Conservation (phyloP, 169 alveolate genomes). For the Theileria annulata region DNA sequence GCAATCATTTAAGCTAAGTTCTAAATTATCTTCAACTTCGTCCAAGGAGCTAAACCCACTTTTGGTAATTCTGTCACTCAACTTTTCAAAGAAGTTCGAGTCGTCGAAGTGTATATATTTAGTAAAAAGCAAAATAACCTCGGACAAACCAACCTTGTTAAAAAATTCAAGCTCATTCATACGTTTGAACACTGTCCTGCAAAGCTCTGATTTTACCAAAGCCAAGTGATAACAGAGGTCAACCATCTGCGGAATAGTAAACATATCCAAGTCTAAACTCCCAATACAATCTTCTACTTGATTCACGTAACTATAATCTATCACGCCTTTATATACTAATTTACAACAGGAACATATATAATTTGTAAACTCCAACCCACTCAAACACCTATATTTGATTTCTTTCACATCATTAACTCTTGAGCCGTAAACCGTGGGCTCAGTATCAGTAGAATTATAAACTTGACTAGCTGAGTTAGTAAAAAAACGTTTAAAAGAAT, state of each 20-base stretch:
- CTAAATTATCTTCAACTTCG: background rate
- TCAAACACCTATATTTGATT: too few species aligned
- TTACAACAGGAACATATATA: constrained; percentile 15
- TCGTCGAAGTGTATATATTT: background rate
- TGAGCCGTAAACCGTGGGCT: too few species aligned
- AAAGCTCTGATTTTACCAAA: background rate
- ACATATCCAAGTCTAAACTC: background rate
- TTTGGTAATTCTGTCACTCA: background rate
- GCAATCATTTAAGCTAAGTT: background rate
- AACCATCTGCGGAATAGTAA: background rate
- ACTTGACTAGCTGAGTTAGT: background rate
- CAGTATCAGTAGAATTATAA: background rate
- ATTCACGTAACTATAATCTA: background rate
- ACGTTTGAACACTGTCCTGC: background rate
- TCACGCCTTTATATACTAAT: background rate
- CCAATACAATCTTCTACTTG: background rate
- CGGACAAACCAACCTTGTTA: background rate
- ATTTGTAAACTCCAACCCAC: background rate
- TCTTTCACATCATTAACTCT: background rate
- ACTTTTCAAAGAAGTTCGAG: background rate
- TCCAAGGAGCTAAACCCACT: background rate
- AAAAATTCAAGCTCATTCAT: background rate
- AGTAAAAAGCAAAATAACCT: background rate
- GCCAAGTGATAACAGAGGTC: constrained; percentile 12
- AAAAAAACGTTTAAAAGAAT: background rate